Evolutionary conservation across 768 basidiomycete species (phyloP), one percentile per base, ranked within the genome.

Genomic region (Arthromyces matolae): DNA sequence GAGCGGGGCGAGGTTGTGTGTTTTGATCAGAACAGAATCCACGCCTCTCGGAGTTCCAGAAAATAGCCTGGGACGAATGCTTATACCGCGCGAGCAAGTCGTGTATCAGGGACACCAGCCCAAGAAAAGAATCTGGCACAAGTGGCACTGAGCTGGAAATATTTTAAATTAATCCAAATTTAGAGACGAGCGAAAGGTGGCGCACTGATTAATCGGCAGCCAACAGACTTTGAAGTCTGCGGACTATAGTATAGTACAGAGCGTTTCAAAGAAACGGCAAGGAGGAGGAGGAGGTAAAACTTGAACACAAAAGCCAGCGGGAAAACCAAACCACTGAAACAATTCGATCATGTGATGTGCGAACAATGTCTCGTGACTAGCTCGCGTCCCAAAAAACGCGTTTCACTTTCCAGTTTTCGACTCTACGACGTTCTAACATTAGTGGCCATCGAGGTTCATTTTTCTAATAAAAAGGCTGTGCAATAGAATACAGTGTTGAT

Each of bases 311-410:
- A 35, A 29, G 7, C 9, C n/a, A n/a, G n/a, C n/a, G n/a, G n/a
- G 9, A 5, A 37, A 39, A 34, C 6, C 12, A 18, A 29, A 27
- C 45, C 27, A 28, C 36, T 47, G 45, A 53, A 53, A n/a, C n/a
- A 47, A 45, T 28, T 24, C 14, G 20, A 16, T n/a, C 52, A 53
- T 45, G 52, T 53, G 52, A 53, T 35, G 36, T 40, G 8, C 18
- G 25, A 45, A 45, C n/a, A 18, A 31, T 29, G 23, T 35, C 42
- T 18, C 47, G 45, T 40, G 51, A 47, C 34, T 8, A 16, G 10
- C 23, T 18, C 46, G 24, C 40, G 40, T 29, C 16, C 23, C 23
- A 38, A 10, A n/a, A 39, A 12, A 12, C 14, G 8, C 8, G n/a
- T 27, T 18, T 13, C 41, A 29, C 25, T 8, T 8, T 25, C 7